Evolutionary conservation across 345 rosid genomes (phyloP), one percentile per base, ranked within the genome.

Genomic region (Gossypium sturtianum): DNA sequence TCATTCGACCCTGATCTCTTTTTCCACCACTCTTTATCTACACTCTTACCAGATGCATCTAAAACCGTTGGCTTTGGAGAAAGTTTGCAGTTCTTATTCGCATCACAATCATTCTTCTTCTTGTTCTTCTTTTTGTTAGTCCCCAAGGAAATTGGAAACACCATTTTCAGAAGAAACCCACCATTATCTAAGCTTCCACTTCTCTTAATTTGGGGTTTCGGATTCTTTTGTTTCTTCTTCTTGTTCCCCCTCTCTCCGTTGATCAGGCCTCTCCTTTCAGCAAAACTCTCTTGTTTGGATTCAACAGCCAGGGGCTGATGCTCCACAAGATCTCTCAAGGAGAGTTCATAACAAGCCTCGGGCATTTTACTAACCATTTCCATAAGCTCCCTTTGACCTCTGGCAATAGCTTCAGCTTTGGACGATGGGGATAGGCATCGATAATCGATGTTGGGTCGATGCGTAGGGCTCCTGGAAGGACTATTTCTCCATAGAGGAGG

Each of bases 371-470:
- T 89, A 15, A 92, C 96, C 97, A 94, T 89, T 22, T 92, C 97
- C 98, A 92, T 90, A 52, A 94, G 93, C 90, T 94, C 98, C 74
- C 79, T 83, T 19, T 92, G 97, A 0, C 98, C 97, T 79, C 89
- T 87, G 15, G 89, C 93, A 10, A 94, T 89, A 1, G 97, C 98
- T 71, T 90, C 87, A 22, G 88, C 82, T 74, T 84, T 90, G 0
- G 97, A 90, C 1, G 86, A 61, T 4, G 98, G 98, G 0, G 98
- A 94, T 27, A 94, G 76, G 51, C 81, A 82, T 59, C 86, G 57
- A 75, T 90, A 88, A 75, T 84, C 72, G 27, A 57, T 43, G 65
- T 78, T 86, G 3, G 74, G 74, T 2, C 84, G 76, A 58, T 72
- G 83, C 12, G 53, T 83, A 67, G 87, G 89, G 73, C 91, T 87